phyloP scores from a whole-genome alignment of 2,329 filamentous ascomycete genomes.

The Calonectria fujianensis region DNA sequence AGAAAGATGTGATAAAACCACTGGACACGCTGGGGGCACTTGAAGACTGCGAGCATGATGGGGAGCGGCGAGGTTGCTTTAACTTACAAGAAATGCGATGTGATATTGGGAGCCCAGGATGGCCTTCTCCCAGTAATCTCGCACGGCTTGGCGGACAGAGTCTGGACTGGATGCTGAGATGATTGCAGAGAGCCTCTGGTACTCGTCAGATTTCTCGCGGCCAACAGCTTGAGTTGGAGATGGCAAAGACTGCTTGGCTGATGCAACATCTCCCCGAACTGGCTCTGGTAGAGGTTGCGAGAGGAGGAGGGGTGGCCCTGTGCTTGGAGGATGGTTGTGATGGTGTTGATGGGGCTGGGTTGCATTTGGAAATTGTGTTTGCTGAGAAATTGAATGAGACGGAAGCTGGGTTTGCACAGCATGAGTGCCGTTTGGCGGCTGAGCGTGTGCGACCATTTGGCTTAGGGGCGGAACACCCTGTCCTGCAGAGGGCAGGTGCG shows the following conservation, averaged over 20 bases:
- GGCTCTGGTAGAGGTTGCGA: not conserved
- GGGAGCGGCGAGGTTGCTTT: no score
- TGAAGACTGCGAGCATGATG: not conserved
- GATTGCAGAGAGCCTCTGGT: conserved; percentile 51
- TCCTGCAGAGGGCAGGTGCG: conserved; percentile 25
- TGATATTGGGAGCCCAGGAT: conserved; percentile 72
- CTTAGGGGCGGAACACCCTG: conserved; percentile 26
- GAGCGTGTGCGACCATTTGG: conserved; percentile 23
- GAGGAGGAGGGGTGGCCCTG: not conserved
- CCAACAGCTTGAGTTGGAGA: conserved; percentile 19
- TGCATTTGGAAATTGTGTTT: conserved; percentile 1
- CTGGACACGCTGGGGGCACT: not conserved
- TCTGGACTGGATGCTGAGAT: conserved; percentile 65
- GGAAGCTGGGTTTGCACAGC: conserved; percentile 28
- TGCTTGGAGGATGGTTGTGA: not conserved
- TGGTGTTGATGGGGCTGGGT: conserved; percentile 1
- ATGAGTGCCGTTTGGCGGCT: not conserved
- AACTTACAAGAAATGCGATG: conserved; percentile 71
- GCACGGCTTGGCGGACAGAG: conserved; percentile 68
- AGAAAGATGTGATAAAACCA: not conserved
- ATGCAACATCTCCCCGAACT: not conserved
- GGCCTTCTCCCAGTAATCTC: conserved; percentile 71
- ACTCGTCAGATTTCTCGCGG: conserved; percentile 53
- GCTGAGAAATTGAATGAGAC: not conserved
- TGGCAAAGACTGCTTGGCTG: not conserved